Evolutionary conservation across 2,329 filamentous ascomycete genomes (phyloP).

Genomic region (Zymoseptoria ardabiliae): DNA sequence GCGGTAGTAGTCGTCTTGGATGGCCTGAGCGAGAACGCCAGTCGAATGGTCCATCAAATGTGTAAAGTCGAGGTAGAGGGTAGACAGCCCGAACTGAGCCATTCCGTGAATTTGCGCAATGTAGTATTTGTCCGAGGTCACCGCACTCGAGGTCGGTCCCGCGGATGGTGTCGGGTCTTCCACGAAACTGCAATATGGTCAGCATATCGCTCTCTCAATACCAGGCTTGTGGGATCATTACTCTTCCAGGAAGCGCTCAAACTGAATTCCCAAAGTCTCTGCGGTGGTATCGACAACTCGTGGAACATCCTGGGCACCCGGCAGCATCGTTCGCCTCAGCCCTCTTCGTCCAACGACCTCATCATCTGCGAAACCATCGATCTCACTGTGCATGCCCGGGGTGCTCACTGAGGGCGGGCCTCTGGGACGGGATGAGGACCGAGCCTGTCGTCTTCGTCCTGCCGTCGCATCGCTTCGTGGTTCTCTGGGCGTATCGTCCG

Average conservation of each 20-base stretch:
- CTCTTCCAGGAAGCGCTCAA: slow-evolving; percentile 74
- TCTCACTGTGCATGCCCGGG: slow-evolving; percentile 48
- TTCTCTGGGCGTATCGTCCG: slow-evolving; percentile 36
- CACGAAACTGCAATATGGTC: slow-evolving; percentile 44
- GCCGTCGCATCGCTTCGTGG: slow-evolving; percentile 33
- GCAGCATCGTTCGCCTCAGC: slow-evolving; percentile 35
- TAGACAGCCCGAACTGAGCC: slow-evolving; percentile 67
- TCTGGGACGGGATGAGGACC: slow-evolving; percentile 49
- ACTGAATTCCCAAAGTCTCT: slow-evolving; percentile 65
- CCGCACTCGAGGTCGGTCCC: slow-evolving; percentile 59
- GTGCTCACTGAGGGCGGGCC: slow-evolving; percentile 46
- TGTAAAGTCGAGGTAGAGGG: slow-evolving; percentile 78
- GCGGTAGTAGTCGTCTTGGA: slow-evolving; percentile 87
- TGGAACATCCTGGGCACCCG: slow-evolving; percentile 52
- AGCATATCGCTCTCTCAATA: neutral
- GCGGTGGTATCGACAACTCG: slow-evolving; percentile 71
- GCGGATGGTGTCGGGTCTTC: slow-evolving; percentile 61
- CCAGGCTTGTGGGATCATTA: slow-evolving; percentile 29
- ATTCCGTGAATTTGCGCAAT: slow-evolving; percentile 76
- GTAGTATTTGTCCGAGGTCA: slow-evolving; percentile 75
- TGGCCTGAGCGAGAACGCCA: slow-evolving; percentile 73
- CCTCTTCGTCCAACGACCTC: slow-evolving; percentile 50
- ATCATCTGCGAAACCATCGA: slow-evolving; percentile 54
- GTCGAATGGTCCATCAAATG: slow-evolving; percentile 73
- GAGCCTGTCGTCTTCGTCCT: slow-evolving; percentile 28